Evolutionary conservation across 2,329 filamentous ascomycete species (phyloP).

Genomic region (Pezicula carpinea): DNA sequence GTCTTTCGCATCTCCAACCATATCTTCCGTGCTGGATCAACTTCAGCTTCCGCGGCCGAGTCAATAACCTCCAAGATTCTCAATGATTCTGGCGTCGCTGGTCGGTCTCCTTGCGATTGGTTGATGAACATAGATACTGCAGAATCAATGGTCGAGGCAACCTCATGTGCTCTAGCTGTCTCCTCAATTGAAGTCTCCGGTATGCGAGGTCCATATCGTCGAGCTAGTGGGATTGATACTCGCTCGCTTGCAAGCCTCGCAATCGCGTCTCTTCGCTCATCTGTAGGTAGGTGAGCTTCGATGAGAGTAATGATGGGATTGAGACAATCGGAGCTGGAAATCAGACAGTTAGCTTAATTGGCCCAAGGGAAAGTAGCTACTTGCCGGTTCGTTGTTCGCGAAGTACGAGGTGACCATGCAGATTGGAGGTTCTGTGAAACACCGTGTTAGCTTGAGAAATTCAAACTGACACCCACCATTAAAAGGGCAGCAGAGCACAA

Average conservation of each 20-base stretch:
- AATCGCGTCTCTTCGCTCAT: conserved; percentile 17
- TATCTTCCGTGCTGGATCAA: conserved; percentile 28
- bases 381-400: conserved; percentile 28
- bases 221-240: conserved; percentile 7
- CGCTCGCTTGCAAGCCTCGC: conserved; percentile 15
- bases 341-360: too few relatives aligned
- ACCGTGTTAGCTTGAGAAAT: too few relatives aligned
- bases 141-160: background rate
- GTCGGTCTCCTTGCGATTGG: background rate
- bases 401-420: conserved; percentile 44
- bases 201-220: conserved; percentile 1
- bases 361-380: too few relatives aligned
- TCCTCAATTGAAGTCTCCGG: conserved; percentile 12
- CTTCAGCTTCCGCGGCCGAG: conserved; percentile 10
- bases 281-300: conserved; percentile 17
- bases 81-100: background rate
- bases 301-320: conserved; percentile 22
- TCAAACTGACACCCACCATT: too few relatives aligned
- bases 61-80: background rate
- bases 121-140: conserved; percentile 1
- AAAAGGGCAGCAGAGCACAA: too few relatives aligned
- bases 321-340: background rate
- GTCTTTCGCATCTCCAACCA: conserved; percentile 26
- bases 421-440: conserved; percentile 35
- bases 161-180: conserved; percentile 9